phyloP scores from a whole-genome alignment of 2,329 filamentous ascomycete genomes.

The Lachnellula occidentalis region DNA sequence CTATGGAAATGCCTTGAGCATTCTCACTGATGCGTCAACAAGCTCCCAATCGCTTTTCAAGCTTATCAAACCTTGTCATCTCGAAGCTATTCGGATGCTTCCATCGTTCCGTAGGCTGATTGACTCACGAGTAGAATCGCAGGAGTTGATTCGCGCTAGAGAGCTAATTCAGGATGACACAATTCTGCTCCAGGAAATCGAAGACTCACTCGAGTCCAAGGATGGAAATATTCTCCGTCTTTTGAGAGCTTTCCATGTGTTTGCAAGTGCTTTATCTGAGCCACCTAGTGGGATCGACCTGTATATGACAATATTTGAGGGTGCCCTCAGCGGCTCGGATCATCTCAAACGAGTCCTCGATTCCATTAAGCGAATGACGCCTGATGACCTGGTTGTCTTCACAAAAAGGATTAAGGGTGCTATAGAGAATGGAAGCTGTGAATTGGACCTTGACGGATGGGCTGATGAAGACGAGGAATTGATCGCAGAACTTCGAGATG shows the following conservation, averaged over 20 bases:
- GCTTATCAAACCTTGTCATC: constrained; percentile 51
- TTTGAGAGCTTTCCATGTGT: constrained; percentile 44
- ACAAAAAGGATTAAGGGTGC: constrained; percentile 38
- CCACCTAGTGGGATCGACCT: constrained; percentile 36
- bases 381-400: constrained; percentile 41
- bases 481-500: constrained; percentile 14
- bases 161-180: constrained; percentile 56
- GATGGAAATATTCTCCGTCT: constrained; percentile 38
- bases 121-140: constrained; percentile 42
- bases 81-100: constrained; percentile 62
- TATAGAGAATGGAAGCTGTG: constrained; percentile 18
- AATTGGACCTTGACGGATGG: constrained; percentile 26
- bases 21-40: constrained; percentile 45
- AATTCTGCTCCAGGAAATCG: constrained; percentile 44
- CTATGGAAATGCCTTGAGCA: constrained; percentile 69
- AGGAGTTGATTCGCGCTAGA: constrained; percentile 40
- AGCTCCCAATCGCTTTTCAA: constrained; percentile 28
- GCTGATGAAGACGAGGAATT: constrained; percentile 25
- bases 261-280: constrained; percentile 29
- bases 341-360: constrained; percentile 40
- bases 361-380: constrained; percentile 55
- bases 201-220: constrained; percentile 30
- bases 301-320: constrained; percentile 56
- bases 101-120: constrained; percentile 60
- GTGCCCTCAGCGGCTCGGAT: constrained; percentile 46